Percentiles rank a stretch among this genome's conserved stretches.
Evolutionary conservation across 1,284 basidiomycete species (phyloP).

Genomic region (Moniliophthora roreri): DNA sequence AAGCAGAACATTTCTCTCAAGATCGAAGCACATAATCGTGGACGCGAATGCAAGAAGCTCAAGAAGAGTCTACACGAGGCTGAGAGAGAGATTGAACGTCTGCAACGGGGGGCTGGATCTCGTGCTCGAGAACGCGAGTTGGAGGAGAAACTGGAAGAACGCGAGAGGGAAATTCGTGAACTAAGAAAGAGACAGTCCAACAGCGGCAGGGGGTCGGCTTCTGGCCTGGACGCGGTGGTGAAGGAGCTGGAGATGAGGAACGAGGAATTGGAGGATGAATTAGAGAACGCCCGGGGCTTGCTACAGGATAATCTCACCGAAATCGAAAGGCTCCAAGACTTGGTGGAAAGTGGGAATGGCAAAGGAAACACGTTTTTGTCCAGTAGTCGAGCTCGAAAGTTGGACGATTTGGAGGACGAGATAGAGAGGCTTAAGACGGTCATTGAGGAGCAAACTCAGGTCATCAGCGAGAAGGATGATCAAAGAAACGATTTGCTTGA

Average conservation of each 20-base stretch:
- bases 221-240: conserved; percentile 41
- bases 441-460: conserved; percentile 64
- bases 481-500: conserved; percentile 72
- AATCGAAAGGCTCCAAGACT: conserved; percentile 63
- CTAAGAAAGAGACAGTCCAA: conserved; percentile 46
- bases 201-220: conserved; percentile 31
- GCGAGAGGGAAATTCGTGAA: conserved; percentile 67
- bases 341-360: conserved; percentile 55
- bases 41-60: conserved; percentile 91
- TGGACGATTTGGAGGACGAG: conserved; percentile 41
- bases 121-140: conserved; percentile 60
- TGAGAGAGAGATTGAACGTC: conserved; percentile 74
- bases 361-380: conserved; percentile 34
- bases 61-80: conserved; percentile 87
- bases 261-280: conserved; percentile 66
- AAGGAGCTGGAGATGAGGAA: conserved; percentile 60
- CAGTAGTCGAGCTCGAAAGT: conserved; percentile 32
- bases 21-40: conserved; percentile 87
- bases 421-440: conserved; percentile 64
- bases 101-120: conserved; percentile 56
- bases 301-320: conserved; percentile 80
- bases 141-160: conserved; percentile 67
- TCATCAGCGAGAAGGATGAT: conserved; percentile 57
- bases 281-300: conserved; percentile 61
- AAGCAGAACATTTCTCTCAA: conserved; percentile 95